These are phyloP conservation scores for Lactarius indigo DNA, from an alignment of 768 basidiomycete species.

Conservation along the genomic window DNA sequence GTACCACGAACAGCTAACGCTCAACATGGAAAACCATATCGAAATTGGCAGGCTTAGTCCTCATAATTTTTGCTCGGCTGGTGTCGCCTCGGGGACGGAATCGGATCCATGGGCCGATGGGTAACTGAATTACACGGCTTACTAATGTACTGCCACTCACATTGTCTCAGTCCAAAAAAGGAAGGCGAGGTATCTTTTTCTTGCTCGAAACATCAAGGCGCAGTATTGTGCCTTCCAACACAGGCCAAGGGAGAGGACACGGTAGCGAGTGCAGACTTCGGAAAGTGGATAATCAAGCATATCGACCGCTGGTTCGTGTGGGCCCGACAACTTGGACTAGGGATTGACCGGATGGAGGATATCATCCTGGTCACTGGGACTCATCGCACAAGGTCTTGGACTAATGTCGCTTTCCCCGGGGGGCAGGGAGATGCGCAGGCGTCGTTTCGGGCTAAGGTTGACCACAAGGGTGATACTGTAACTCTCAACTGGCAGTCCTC, in stretches of 20 bases:
- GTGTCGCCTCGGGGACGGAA: not conserved
- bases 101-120: too few relatives aligned
- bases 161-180: too few relatives aligned
- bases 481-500: too few relatives aligned
- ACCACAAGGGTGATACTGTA: not conserved
- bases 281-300: too few relatives aligned
- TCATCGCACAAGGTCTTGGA: not conserved
- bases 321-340: too few relatives aligned
- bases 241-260: too few relatives aligned
- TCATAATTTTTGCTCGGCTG: not conserved
- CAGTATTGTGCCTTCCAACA: too few relatives aligned
- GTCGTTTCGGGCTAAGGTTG: not conserved
- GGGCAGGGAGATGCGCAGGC: not conserved
- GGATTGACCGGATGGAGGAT: too few relatives aligned
- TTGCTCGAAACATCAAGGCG: not conserved
- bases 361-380: not conserved
- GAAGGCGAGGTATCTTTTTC: not conserved
- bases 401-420: not conserved
- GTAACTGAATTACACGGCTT: too few relatives aligned
- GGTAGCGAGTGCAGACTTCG: too few relatives aligned
- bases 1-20: conserved; percentile 1
- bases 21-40: not conserved
- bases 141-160: too few relatives aligned
- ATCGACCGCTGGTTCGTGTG: too few relatives aligned
- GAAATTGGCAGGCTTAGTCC: not conserved